Evolutionary conservation across 2,329 filamentous ascomycete genomes (phyloP), one percentile per base, ranked within the genome.

Genomic region (Polytolypa hystricis): DNA sequence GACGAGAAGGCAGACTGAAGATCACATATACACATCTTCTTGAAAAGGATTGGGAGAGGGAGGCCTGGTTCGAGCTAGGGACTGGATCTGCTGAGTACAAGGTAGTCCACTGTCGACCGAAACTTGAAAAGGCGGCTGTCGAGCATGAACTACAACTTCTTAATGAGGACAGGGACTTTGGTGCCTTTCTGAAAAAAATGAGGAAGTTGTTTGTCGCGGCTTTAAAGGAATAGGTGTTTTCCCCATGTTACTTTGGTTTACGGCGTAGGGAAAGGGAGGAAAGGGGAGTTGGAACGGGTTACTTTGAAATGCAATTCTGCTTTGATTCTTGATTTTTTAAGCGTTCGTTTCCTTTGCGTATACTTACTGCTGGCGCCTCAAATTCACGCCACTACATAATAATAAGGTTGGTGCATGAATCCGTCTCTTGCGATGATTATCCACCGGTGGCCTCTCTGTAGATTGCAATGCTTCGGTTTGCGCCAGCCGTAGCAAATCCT

Each of bases 61-160:
- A 96, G 64, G 86, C 83, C 10, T 93, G 83, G 79, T 96, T 98
- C 55, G 89, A 96, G 65, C 67, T 98, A 39, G 79, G 81, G 47
- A 93, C 83, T 30, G 76, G 77, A 23, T 77, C 75, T 45, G 70
- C 83, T 42, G 87, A 94, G 51, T 96, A 95, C 60, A 81, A 84
- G 45, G 81, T 96, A 25, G 73, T 78, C 41, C 80, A 84, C 48
- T 82, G 80, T 50, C 71, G 81, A 54, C 91, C 91, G 9, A 74
- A 71, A 49, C 43, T 79, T 26, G 71, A 77, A 33, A 57, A 57
- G 31, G 65, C 67, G 5, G 65, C 67, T 23, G 62, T 78, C 15
- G 71, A 75, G 12, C 60, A 61, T 21, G 69, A 71, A 23, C 57
- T 78, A 20, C 70, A 74, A 38, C 57, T 66, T 40, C 51, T 79